Evolutionary conservation across 1,284 basidiomycete species (phyloP), one percentile per base, ranked within the genome.

Genomic region (Heliocybe sulcata): DNA sequence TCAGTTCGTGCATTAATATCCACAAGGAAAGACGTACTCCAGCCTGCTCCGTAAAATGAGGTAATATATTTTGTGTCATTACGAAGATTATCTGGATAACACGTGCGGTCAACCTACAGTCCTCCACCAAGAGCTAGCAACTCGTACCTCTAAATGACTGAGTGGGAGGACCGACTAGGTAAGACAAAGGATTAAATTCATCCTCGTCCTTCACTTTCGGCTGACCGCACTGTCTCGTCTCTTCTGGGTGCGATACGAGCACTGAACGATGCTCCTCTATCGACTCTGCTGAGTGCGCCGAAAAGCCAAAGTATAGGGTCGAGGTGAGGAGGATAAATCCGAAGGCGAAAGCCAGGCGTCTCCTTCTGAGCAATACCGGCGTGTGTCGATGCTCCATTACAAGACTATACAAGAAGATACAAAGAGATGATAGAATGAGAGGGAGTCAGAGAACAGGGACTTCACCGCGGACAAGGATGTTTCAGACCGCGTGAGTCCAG

Each of bases 21-120:
- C n/a, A 16, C 6, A 22, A 25, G 23, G 3, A 49, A 26, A n/a
- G 26, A 64, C 63, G 47, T 54, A 81, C 80, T 82, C 80, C 79
- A 82, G 42, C 81, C 81, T 48, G 79, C 79, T 45, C 74, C 73
- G 53, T 76, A 67, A 77, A 77, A 83, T 16, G 76, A 76, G 2
- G 80, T 79, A 52, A 83, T 74, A 56, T 83, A 83, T 56, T 77
- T 71, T 3, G 69, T 66, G 53, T 77, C 74, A 19, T 71, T 66
- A n/a, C 69, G 71, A 49, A 83, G 64, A 56, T 81, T 73, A 54
- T 72, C 72, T 12, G 23, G 22, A 23, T 11, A 45, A 3, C 29
- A 31, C 4, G 29, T 12, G 6, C 12, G 52, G 12, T 31, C 27
- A 25, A 49, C 6, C 23, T 26, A 11, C 6, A 6, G 20, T 25